Evolutionary conservation across 352 stramenopile genomes (phyloP).

Genomic region (Pythium monospermum): DNA sequence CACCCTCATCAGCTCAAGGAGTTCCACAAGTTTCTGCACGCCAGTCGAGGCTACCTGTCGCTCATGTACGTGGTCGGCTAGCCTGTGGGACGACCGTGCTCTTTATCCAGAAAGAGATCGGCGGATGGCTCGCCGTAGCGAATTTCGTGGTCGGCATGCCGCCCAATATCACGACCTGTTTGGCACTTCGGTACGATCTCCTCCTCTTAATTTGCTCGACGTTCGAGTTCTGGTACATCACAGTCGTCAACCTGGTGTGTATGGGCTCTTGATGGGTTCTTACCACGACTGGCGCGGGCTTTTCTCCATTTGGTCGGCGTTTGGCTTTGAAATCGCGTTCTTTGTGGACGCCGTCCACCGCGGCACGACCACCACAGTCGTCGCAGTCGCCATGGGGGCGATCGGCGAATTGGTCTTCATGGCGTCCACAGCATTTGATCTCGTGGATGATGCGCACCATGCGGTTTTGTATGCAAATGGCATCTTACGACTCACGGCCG

Average conservation of each 20-base stretch:
- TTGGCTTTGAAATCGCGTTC: background rate
- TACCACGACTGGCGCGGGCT: background rate
- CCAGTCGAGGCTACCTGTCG: background rate
- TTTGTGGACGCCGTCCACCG: slow-evolving; percentile 4
- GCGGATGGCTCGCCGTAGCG: background rate
- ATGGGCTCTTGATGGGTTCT: background rate
- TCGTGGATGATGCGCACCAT: background rate
- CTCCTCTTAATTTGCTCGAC: slow-evolving; percentile 1
- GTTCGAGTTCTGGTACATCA: slow-evolving; percentile 7
- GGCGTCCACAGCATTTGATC: background rate
- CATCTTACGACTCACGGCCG: background rate
- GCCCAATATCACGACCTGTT: background rate
- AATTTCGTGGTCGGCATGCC: background rate
- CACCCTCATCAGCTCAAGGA: background rate
- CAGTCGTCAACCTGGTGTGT: background rate
- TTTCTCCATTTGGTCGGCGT: background rate
- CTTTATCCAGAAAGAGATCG: background rate
- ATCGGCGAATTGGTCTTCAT: background rate
- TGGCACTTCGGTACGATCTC: background rate
- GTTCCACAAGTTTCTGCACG: background rate
- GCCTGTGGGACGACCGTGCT: background rate
- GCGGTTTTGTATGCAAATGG: background rate
- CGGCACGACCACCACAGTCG: background rate
- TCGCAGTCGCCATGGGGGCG: background rate
- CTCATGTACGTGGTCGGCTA: background rate